Conservation (phyloP, 2,329 filamentous ascomycete genomes). For the Juglanconis oblonga region DNA sequence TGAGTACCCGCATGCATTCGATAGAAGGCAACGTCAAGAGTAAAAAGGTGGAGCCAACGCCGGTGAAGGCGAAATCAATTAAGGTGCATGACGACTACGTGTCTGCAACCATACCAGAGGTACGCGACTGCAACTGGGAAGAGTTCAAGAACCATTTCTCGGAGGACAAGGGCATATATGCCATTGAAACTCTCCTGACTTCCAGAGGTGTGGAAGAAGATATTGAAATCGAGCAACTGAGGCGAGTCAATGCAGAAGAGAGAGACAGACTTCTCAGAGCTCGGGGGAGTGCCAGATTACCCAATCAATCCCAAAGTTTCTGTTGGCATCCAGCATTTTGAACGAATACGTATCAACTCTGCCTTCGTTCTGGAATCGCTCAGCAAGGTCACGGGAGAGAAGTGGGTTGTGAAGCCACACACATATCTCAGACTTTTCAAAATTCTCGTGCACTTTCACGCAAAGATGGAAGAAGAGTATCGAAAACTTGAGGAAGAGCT, state of each 20-base stretch:
- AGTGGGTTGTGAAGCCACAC: background rate
- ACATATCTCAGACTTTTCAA: constrained; percentile 10
- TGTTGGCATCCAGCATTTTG: background rate
- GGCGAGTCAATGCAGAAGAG: background rate
- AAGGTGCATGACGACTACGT: background rate
- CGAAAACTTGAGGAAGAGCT: too few relatives aligned
- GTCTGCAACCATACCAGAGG: background rate
- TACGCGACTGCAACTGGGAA: background rate
- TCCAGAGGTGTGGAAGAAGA: background rate
- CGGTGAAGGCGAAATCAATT: background rate
- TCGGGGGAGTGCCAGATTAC: background rate
- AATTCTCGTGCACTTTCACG: constrained; percentile 1
- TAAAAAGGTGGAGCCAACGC: background rate
- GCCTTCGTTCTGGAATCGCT: background rate
- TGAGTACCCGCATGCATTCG: background rate
- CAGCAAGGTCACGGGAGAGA: constrained; percentile 1
- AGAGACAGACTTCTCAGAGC: background rate
- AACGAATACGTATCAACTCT: constrained; percentile 9
- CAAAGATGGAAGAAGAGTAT: background rate
- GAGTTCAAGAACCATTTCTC: constrained; percentile 7
- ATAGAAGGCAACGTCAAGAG: background rate
- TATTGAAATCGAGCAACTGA: background rate
- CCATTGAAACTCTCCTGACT: constrained; percentile 2
- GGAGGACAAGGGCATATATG: background rate
- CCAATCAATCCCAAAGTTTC: background rate